These are phyloP conservation scores for Podila epicladia DNA, from an alignment of 192 early-diverging fungal species.

Conservation along the genomic window DNA sequence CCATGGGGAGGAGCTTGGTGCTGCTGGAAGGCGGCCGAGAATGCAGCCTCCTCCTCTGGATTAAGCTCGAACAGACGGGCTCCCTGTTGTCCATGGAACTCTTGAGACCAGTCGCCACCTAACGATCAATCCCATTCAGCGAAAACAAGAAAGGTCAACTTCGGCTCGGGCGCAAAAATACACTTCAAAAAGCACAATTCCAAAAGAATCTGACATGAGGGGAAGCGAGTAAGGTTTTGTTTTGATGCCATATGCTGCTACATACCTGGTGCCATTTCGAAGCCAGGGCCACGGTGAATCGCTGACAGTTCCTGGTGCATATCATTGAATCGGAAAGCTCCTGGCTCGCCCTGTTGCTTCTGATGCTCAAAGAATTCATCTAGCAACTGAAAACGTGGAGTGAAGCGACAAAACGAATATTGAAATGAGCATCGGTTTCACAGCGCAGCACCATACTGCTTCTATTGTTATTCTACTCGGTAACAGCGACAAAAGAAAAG, in stretches of 20 bases:
- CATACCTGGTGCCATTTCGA: slow-evolving; percentile 43
- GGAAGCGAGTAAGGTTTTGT: background rate
- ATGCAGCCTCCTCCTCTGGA: slow-evolving; percentile 59
- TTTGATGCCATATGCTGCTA: too few relatives aligned
- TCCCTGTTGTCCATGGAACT: slow-evolving; percentile 48
- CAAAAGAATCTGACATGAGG: background rate
- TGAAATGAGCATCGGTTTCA: too few relatives aligned
- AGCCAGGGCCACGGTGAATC: slow-evolving; percentile 34
- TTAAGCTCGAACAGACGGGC: slow-evolving; percentile 59
- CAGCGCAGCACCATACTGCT: too few relatives aligned
- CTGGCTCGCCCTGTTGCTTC: slow-evolving; percentile 34
- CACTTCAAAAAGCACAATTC: background rate
- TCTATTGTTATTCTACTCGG: background rate
- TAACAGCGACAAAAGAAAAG: background rate
- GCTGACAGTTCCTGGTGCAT: slow-evolving; percentile 48
- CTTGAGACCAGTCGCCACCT: slow-evolving; percentile 54
- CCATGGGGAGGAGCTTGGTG: slow-evolving; percentile 45
- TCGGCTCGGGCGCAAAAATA: background rate
- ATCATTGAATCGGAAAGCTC: slow-evolving; percentile 36
- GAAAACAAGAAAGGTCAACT: background rate
- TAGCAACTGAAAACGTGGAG: slow-evolving; percentile 20
- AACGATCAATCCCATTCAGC: background rate
- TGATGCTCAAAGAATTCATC: slow-evolving; percentile 47
- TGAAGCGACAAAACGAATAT: background rate
- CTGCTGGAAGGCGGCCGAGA: slow-evolving; percentile 58